Evolutionary conservation across 2,329 filamentous ascomycete genomes (phyloP).

Genomic region (Trichothecium roseum): DNA sequence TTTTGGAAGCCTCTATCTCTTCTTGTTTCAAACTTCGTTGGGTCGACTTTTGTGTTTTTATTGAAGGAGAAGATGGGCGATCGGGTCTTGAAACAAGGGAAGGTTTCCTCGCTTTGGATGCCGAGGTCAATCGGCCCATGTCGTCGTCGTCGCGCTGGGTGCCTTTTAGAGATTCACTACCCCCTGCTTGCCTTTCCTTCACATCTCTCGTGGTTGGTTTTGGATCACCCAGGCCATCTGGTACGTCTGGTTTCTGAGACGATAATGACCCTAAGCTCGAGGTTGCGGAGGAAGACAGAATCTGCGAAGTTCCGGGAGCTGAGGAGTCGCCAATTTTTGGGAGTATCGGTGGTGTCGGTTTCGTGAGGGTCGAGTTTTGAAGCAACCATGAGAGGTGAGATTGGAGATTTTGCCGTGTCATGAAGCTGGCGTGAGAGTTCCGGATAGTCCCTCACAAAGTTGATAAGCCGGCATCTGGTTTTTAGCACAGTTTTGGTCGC

Average conservation of each 20-base stretch:
- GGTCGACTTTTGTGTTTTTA: conserved; percentile 9
- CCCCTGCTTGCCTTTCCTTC: not conserved
- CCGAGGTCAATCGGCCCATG: conserved; percentile 36
- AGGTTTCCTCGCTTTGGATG: conserved; percentile 32
- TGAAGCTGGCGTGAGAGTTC: conserved; percentile 30
- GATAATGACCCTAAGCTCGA: too few species aligned
- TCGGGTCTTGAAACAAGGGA: conserved; percentile 30
- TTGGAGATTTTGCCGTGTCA: conserved; percentile 52
- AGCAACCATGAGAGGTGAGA: conserved; percentile 49
- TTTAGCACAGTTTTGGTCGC: not conserved
- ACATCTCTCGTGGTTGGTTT: too few species aligned
- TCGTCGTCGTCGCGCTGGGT: conserved; percentile 16
- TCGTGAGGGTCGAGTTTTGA: conserved; percentile 31
- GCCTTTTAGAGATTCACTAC: conserved; percentile 6
- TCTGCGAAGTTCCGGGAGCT: conserved; percentile 14
- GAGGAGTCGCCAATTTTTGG: conserved; percentile 19
- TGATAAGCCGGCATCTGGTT: conserved; percentile 4
- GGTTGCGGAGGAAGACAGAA: conserved; percentile 6
- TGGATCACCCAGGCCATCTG: too few species aligned
- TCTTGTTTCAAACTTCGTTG: conserved; percentile 14
- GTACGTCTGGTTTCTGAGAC: too few species aligned
- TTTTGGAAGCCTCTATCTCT: too few species aligned
- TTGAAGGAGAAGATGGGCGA: conserved; percentile 11
- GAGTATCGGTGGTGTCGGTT: conserved; percentile 26
- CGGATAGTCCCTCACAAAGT: conserved; percentile 10